A percentile compares a stretch with the other conserved stretches of the same genome.
Conservation (phyloP, 1,139 yeast species). For the Pichia sp. region DNA sequence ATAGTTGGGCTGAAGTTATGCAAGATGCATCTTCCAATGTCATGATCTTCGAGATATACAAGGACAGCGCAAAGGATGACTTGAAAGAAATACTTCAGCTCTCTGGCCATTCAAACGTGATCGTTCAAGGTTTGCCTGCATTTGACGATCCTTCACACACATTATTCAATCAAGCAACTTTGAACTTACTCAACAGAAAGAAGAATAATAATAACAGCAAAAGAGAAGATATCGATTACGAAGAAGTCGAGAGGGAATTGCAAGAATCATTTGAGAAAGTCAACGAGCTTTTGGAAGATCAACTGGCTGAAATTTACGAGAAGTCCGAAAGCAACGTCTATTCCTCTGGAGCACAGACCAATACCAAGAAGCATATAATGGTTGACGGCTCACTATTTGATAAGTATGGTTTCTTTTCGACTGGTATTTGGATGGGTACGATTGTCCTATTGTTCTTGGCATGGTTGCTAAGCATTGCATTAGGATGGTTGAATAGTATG, state of each 20-base stretch:
- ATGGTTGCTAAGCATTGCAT: conserved; percentile 48
- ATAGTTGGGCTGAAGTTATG: conserved; percentile 17
- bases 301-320: conserved; percentile 21
- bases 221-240: conserved; percentile 25
- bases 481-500: conserved; percentile 57
- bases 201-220: conserved; percentile 11
- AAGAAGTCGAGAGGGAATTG: conserved; percentile 26
- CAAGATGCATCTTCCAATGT: conserved; percentile 5
- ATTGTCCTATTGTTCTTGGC: conserved; percentile 54
- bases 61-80: conserved; percentile 5
- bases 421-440: conserved; percentile 66
- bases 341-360: conserved; percentile 1
- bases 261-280: conserved; percentile 30
- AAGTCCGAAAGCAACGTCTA: neutral
- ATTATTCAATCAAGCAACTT: conserved; percentile 3
- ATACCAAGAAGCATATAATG: neutral
- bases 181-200: conserved; percentile 12
- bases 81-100: neutral
- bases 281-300: conserved; percentile 27
- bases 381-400: conserved; percentile 40
- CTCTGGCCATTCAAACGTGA: conserved; percentile 13
- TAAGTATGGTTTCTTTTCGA: conserved; percentile 47
- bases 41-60: conserved; percentile 17
- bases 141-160: conserved; percentile 19
- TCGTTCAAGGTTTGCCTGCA: conserved; percentile 32